Evolutionary conservation across 192 early-diverging fungal species (phyloP).

Genomic region (Physocladia obscura): DNA sequence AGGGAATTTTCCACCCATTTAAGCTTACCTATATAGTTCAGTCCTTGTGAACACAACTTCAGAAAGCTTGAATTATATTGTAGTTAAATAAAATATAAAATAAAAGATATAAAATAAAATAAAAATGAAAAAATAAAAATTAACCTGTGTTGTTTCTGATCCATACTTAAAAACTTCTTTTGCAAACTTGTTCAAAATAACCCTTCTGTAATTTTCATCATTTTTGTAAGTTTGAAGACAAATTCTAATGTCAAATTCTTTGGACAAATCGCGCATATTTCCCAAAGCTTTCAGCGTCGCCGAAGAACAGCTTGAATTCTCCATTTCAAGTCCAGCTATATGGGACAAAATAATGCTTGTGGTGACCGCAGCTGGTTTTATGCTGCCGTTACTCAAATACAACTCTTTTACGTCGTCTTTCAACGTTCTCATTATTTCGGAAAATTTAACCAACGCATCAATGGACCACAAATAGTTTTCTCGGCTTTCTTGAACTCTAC

Average conservation of each 20-base stretch:
- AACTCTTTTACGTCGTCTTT: conserved; percentile 4
- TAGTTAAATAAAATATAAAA: background rate
- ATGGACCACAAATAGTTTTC: too few relatives aligned
- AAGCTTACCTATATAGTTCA: too few relatives aligned
- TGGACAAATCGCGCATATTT: conserved; percentile 32
- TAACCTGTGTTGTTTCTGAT: conserved; percentile 6
- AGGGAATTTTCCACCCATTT: too few relatives aligned
- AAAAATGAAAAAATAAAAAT: background rate
- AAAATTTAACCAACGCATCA: conserved; percentile 4
- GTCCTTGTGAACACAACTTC: too few relatives aligned
- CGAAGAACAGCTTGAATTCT: background rate
- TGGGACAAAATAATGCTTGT: conserved; percentile 13
- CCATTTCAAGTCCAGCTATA: conserved; percentile 4
- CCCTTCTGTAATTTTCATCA: conserved; percentile 22
- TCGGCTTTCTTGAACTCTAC: too few relatives aligned
- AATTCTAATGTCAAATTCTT: conserved; percentile 40
- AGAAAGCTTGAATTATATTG: too few relatives aligned
- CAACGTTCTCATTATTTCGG: background rate
- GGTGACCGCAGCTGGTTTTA: too few relatives aligned
- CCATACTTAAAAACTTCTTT: conserved; percentile 46
- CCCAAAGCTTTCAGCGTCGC: conserved; percentile 11
- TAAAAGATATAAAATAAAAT: background rate
- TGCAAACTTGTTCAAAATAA: conserved; percentile 31
- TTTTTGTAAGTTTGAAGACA: conserved; percentile 5
- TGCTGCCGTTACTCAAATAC: too few relatives aligned